Evolutionary conservation across 371 early-diverging fungal genomes (phyloP).

Genomic region (Mortierella sp.): DNA sequence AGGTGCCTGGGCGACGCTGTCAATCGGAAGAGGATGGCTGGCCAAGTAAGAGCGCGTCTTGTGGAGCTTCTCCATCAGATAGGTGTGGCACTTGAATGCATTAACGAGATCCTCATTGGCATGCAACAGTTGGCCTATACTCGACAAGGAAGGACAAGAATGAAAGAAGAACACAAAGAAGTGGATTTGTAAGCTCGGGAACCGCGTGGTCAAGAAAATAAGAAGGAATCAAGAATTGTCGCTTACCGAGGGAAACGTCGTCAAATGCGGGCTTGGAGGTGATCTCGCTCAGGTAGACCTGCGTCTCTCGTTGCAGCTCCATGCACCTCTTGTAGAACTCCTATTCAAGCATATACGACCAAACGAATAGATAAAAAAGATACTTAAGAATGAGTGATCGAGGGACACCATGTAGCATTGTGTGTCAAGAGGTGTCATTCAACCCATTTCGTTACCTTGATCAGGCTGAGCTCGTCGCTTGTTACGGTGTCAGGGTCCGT

Average conservation of each 20-base stretch:
- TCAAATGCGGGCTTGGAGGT: constrained; percentile 19
- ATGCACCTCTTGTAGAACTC: constrained; percentile 47
- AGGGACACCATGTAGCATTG: not conserved
- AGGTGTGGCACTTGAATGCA: constrained; percentile 3
- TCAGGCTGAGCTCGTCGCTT: constrained; percentile 41
- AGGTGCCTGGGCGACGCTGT: not conserved
- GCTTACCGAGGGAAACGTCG: constrained; percentile 36
- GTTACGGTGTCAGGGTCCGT: constrained; percentile 50
- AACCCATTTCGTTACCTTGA: constrained; percentile 20
- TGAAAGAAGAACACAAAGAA: not conserved
- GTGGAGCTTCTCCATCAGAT: not conserved
- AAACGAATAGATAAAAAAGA: not conserved
- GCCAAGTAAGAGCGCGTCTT: not conserved
- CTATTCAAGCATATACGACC: not conserved
- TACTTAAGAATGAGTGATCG: not conserved
- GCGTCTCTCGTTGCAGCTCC: constrained; percentile 28
- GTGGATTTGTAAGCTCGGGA: no score
- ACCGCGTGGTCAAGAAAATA: not conserved
- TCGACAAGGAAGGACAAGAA: not conserved
- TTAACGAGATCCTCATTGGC: constrained; percentile 44
- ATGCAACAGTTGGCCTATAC: constrained; percentile 21
- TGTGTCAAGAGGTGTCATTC: no score
- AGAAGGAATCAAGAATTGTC: not conserved
- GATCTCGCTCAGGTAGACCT: constrained; percentile 28
- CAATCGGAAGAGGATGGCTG: not conserved